Base-by-base conservation (phyloP, 2,329 filamentous ascomycete genomes). In the Chrysoporthe cubensis region DNA sequence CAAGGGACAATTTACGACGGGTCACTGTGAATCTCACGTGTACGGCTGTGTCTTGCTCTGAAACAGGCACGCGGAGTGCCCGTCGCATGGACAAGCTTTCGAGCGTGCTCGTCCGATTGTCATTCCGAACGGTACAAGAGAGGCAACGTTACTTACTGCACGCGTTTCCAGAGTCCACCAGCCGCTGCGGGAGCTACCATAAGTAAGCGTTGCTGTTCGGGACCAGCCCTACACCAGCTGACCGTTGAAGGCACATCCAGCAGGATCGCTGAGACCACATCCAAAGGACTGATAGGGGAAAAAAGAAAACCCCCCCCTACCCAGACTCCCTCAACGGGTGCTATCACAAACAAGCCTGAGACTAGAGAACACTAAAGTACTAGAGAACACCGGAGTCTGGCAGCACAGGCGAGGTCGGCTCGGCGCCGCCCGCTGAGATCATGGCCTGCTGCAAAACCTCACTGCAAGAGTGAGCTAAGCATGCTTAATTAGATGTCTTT, bases 111-210 rank as follows among this genome's bases (percentile, higher is more conserved):
- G 26, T 26, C 26, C 26, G 26, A 26, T 26, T 26, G 26, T 26
- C 26, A 26, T 26, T 40, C 37, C 37, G 37, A 6, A 40, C 37
- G 26, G 26, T 40, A 40, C 4, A 5, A 21, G 13, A 57, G 52
- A 37, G 32, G 52, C 54, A 57, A 57, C 54, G 54, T 57, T 57
- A 40, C 54, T 57, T 57, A 40, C 54, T n/a, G 54, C 54, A 37
- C 34, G 16, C 52, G 8, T 37, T 13, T 32, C 52, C 3, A 34
- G 14, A 56, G 18, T 56, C 26, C 11, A 34, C 26, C 6, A 37
- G 13, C 52, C 18, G 52, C 16, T 13, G 26, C 52, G 13, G 26
- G 7, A 56, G 26, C 26, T 40, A 40, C 37, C 37, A 40, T 40
- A 40, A 40, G 37, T 40, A 40, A 40, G 37, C 37, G 37, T 40